phyloP scores from a whole-genome alignment of 2,329 filamentous ascomycete species.

The Sporothrix sp. region DNA sequence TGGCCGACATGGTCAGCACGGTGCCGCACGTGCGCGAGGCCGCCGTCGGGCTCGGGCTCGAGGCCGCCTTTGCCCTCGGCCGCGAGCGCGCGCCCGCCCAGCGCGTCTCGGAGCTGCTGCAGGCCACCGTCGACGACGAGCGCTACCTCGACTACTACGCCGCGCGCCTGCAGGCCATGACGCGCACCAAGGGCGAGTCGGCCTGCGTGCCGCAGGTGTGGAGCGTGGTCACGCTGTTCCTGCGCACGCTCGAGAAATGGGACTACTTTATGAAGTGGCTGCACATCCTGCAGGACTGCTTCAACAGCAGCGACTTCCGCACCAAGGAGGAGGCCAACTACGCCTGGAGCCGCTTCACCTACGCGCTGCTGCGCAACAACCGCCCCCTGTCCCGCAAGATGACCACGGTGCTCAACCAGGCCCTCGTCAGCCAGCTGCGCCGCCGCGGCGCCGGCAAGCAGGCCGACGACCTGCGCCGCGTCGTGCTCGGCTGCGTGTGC shows the following conservation, averaged over 20 bases:
- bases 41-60: constrained; percentile 64
- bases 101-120: constrained; percentile 55
- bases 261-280: constrained; percentile 66
- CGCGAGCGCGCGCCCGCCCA: constrained; percentile 58
- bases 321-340: constrained; percentile 69
- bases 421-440: constrained; percentile 56
- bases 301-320: constrained; percentile 65
- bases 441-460: constrained; percentile 50
- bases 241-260: constrained; percentile 64
- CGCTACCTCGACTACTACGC: constrained; percentile 63
- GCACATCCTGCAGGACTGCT: constrained; percentile 67
- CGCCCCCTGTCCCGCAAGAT: constrained; percentile 47
- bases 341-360: constrained; percentile 80
- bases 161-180: constrained; percentile 57
- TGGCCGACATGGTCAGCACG: constrained; percentile 71
- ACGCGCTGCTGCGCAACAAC: constrained; percentile 56
- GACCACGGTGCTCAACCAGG: constrained; percentile 47
- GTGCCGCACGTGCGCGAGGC: constrained; percentile 65
- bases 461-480: constrained; percentile 46
- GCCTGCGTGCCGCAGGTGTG: constrained; percentile 75
- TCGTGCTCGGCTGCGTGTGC: constrained; percentile 60
- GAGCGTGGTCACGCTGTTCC: constrained; percentile 70
- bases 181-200: constrained; percentile 51
- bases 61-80: constrained; percentile 60
- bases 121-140: constrained; percentile 46